phyloP scores from a whole-genome alignment of 2,329 filamentous ascomycete genomes.

The Cercospora sp. region DNA sequence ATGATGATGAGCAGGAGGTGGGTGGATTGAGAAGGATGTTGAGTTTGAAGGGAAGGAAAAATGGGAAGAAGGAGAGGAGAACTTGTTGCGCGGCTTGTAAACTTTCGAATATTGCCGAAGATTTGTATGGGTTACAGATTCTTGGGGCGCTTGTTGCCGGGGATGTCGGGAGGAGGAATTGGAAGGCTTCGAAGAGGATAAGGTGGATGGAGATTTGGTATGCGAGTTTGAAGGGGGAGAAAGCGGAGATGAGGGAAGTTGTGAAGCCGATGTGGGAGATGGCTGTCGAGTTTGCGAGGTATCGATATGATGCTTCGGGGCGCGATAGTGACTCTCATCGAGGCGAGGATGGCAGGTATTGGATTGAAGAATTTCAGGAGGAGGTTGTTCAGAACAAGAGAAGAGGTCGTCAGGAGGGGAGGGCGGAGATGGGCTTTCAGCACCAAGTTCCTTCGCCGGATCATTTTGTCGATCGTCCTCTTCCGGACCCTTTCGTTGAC shows the following conservation, averaged over 20 bases:
- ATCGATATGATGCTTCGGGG: not conserved
- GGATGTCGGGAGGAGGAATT: slow-evolving; percentile 25
- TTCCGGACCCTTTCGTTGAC: slow-evolving; percentile 1
- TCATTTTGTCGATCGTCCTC: not conserved
- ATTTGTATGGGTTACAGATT: slow-evolving; percentile 21
- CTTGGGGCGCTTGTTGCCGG: slow-evolving; percentile 31
- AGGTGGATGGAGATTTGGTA: slow-evolving; percentile 28
- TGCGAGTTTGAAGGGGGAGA: not conserved
- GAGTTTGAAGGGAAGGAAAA: not conserved
- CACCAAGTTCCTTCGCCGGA: not conserved
- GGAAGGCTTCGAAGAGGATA: slow-evolving; percentile 32
- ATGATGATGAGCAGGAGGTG: not conserved
- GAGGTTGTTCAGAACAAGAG: not conserved
- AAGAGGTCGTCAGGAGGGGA: not conserved
- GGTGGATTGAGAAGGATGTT: not conserved
- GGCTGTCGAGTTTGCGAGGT: slow-evolving; percentile 12
- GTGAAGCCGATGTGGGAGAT: slow-evolving; percentile 18
- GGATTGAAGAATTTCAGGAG: not conserved
- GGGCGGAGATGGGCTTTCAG: not conserved
- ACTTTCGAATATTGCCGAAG: slow-evolving; percentile 17
- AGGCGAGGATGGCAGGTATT: not conserved
- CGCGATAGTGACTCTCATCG: not conserved
- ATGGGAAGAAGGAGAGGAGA: not conserved
- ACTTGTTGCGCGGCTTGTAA: slow-evolving; percentile 31
- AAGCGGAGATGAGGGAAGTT: not conserved